Base-by-base conservation (phyloP, 164 flowering plant genomes). In the Stephania yunnanensis region DNA sequence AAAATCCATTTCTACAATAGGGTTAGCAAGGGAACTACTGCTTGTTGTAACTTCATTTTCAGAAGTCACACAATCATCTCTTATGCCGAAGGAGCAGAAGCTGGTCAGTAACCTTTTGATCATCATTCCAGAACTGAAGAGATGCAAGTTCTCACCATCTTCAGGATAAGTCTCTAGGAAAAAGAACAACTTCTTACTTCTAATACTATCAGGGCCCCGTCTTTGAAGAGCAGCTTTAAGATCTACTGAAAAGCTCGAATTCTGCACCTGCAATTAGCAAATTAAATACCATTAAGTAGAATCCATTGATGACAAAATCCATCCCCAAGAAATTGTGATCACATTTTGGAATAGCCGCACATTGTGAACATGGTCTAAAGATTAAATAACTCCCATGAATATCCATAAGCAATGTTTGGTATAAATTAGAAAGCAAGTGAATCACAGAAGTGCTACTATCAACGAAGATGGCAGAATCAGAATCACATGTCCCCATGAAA, bases 171-270 rank as follows among this genome's bases (percentile, higher is more conserved):
- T 72, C 61, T 74, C 73, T 48, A 80, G 71, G 7, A 74, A 72
- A 70, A 90, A 86, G 8, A 77, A 70, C 45, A 91, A 67, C 80
- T 80, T 89, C 80, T 80, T 83, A 81, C 81, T 82, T 74, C 95
- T 97, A 68, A 91, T 77, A 76, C 89, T 88, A 81, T 95, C 98
- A 50, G 99, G 99, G 71, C 99, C 99, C 65, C 99, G 79, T 80
- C 97, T 87, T 25, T 78, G 73, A 46, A 95, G 78, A 76, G 87
- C 90, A 66, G 77, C 86, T 80, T 86, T 85, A 11, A 93, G 78
- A 80, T 86, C 89, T 63, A 86, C 66, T 9, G 89, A 82, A 61
- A 89, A 82, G 10, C 64, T 72, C 36, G 74, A 63, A 87, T 87
- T 80, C 15, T 69, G 44, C 46, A 69, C 77, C 79, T 81, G 79